Evolutionary conservation across 106 monocot genomes (phyloP).

Genomic region (Dioscorea dumetorum): DNA sequence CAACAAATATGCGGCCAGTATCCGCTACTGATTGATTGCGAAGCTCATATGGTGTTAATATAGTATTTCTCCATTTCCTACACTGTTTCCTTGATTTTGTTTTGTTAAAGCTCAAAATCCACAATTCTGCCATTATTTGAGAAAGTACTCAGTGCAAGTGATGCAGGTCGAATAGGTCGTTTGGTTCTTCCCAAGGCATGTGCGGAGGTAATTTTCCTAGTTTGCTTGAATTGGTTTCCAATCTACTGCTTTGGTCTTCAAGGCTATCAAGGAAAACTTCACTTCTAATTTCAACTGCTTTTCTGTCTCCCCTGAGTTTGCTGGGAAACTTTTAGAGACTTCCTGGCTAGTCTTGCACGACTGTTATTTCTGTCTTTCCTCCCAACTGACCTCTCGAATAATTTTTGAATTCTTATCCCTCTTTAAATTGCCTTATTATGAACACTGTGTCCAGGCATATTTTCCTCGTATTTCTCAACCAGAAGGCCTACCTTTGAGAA

Average conservation of each 20-base stretch:
- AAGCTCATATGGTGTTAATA: neutral
- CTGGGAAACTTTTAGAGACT: too few species aligned
- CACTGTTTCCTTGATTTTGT: conserved; percentile 37
- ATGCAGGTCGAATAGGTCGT: conserved; percentile 95
- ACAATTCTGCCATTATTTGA: conserved; percentile 97
- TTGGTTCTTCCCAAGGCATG: conserved; percentile 98
- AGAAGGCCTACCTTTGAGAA: conserved; percentile 85
- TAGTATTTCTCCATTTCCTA: neutral
- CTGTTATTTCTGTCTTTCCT: too few species aligned
- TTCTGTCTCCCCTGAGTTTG: too few species aligned
- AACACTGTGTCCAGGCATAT: conserved; percentile 49
- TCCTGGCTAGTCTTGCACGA: too few species aligned
- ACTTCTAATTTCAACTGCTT: too few species aligned
- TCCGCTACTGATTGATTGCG: conserved; percentile 25
- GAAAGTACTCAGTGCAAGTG: conserved; percentile 97
- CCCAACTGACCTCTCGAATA: too few species aligned
- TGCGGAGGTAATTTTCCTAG: conserved; percentile 61
- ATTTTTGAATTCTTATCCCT: too few species aligned
- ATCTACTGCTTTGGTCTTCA: too few species aligned
- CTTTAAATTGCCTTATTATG: neutral
- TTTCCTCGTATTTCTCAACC: conserved; percentile 97
- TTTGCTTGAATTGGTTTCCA: neutral
- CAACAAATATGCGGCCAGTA: conserved; percentile 99
- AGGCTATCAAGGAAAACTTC: too few species aligned
- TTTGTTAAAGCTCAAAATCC: conserved; percentile 70